A percentile compares a stretch with the other conserved stretches of the same genome.
Conservation (phyloP, 2,329 filamentous ascomycete genomes). For the Hortaea werneckii region DNA sequence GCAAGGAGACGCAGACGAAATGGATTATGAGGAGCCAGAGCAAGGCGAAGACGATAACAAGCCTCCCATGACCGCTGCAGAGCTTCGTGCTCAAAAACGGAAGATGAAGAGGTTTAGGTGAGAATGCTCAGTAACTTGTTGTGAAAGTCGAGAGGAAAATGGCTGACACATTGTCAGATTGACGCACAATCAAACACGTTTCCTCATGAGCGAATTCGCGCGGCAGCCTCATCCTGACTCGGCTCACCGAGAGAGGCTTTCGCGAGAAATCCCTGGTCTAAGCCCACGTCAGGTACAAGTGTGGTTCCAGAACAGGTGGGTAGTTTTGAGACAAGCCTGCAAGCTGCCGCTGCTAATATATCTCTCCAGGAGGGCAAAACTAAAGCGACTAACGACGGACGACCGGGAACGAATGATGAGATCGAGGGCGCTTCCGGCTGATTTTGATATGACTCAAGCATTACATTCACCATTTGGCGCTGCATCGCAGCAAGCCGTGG, state of each 20-base stretch:
- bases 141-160: background rate
- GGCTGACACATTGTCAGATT: conserved; percentile 45
- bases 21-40: conserved; percentile 26
- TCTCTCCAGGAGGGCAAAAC: conserved; percentile 44
- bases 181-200: conserved; percentile 93
- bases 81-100: conserved; percentile 39
- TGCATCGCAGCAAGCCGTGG: conserved; percentile 28
- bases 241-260: conserved; percentile 75
- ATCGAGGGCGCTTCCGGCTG: conserved; percentile 48
- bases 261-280: conserved; percentile 80
- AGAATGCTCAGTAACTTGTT: background rate
- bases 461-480: conserved; percentile 45
- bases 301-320: conserved; percentile 95
- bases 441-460: conserved; percentile 51
- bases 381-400: conserved; percentile 51
- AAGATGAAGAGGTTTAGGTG: conserved; percentile 70
- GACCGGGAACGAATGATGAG: conserved; percentile 53
- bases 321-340: background rate
- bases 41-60: conserved; percentile 20
- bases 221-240: conserved; percentile 92
- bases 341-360: background rate
- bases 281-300: conserved; percentile 92
- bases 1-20: conserved; percentile 27
- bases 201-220: conserved; percentile 92
- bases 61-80: conserved; percentile 34